Evolutionary conservation across 2,329 filamentous ascomycete species (phyloP).

Genomic region (Chaetomium sp.): DNA sequence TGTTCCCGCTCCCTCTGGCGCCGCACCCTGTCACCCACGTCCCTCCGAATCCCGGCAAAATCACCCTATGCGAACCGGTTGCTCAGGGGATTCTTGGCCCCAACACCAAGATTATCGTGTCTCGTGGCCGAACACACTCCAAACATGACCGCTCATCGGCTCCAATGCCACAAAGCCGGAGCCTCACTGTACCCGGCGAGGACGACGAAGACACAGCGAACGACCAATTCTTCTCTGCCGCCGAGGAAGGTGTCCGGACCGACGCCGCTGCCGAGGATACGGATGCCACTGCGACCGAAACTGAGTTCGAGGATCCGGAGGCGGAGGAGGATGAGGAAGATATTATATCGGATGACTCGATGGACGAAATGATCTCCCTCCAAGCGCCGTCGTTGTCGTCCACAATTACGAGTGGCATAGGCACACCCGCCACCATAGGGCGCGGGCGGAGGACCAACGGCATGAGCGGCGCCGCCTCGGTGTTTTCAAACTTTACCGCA

Average conservation of each 20-base stretch:
- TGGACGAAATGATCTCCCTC: slow-evolving; percentile 92
- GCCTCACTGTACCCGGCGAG: slow-evolving; percentile 61
- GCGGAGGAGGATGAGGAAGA: slow-evolving; percentile 83
- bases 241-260: slow-evolving; percentile 70
- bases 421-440: slow-evolving; percentile 75
- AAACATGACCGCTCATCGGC: slow-evolving; percentile 54
- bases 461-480: slow-evolving; percentile 79
- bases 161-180: slow-evolving; percentile 51
- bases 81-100: slow-evolving; percentile 80
- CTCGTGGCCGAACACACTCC: slow-evolving; percentile 61
- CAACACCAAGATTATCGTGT: slow-evolving; percentile 80
- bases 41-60: slow-evolving; percentile 79
- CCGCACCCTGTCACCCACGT: slow-evolving; percentile 87
- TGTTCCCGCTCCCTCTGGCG: slow-evolving; percentile 74
- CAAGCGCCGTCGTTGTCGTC: slow-evolving; percentile 76
- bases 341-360: slow-evolving; percentile 80
- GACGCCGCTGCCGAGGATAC: slow-evolving; percentile 61
- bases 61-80: slow-evolving; percentile 92
- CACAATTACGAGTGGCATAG: slow-evolving; percentile 76
- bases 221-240: slow-evolving; percentile 90
- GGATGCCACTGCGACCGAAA: slow-evolving; percentile 60
- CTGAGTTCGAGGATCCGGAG: slow-evolving; percentile 57
- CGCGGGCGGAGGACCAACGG: slow-evolving; percentile 69
- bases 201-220: slow-evolving; percentile 81
- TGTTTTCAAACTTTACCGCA: slow-evolving; percentile 85